A percentile compares a stretch with the other conserved stretches of the same genome.
phyloP scores from a whole-genome alignment of 1,284 basidiomycete species.

The Cryptococcus sp. region DNA sequence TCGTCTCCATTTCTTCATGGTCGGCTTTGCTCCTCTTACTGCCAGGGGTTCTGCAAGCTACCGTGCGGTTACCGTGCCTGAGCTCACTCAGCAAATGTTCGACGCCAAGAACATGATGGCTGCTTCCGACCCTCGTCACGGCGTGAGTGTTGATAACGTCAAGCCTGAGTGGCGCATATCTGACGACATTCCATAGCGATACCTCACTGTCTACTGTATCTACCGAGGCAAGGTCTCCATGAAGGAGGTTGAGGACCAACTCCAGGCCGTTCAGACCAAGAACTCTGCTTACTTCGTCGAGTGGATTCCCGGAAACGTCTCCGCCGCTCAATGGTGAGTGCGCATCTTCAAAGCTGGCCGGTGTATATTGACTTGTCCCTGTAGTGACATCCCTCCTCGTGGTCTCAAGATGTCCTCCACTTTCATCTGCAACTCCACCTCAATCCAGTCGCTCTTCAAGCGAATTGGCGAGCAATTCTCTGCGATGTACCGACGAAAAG shows the following conservation, averaged over 20 bases:
- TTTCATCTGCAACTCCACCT: constrained; percentile 96
- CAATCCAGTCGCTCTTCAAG: constrained; percentile 97
- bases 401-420: constrained; percentile 95
- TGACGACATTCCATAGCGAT: constrained; percentile 33
- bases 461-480: constrained; percentile 96
- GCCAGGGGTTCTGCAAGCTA: constrained; percentile 90
- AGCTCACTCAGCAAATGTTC: constrained; percentile 98
- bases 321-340: constrained; percentile 73
- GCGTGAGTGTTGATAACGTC: constrained; percentile 55
- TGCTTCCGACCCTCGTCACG: constrained; percentile 84
- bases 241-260: constrained; percentile 98
- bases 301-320: constrained; percentile 98
- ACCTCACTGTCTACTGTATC: constrained; percentile 81
- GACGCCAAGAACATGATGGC: constrained; percentile 97
- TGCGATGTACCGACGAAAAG: constrained; percentile 98
- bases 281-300: constrained; percentile 97
- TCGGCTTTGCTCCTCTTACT: constrained; percentile 92
- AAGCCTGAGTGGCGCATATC: neutral
- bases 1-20: constrained; percentile 99
- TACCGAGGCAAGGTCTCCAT: constrained; percentile 99
- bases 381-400: constrained; percentile 87
- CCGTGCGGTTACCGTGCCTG: constrained; percentile 92
- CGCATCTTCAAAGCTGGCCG: neutral
- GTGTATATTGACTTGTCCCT: neutral
- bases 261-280: constrained; percentile 97